phyloP scores from a whole-genome alignment of 495 filamentous ascomycete species.

The Neurospora sp. region DNA sequence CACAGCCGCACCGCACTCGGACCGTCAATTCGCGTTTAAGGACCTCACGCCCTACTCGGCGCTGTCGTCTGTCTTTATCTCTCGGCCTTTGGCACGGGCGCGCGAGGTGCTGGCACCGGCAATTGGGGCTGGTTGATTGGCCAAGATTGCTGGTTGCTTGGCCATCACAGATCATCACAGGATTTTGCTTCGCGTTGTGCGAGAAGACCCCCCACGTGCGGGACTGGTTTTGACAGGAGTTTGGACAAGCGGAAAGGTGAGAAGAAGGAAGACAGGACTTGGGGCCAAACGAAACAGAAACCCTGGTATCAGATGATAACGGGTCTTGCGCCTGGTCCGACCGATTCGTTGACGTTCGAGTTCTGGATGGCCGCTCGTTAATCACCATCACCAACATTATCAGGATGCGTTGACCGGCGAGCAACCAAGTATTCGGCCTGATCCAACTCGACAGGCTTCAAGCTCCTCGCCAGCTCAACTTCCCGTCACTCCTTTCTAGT shows the following conservation, averaged over 20 bases:
- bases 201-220: neutral
- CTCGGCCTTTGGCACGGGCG: neutral
- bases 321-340: neutral
- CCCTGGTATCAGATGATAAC: neutral
- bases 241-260: neutral
- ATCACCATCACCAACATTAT: neutral
- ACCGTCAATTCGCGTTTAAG: neutral
- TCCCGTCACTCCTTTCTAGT: neutral
- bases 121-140: neutral
- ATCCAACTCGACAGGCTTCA: neutral
- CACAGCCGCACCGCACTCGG: neutral
- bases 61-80: neutral
- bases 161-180: neutral
- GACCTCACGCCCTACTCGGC: neutral
- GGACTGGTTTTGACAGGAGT: neutral
- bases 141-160: neutral
- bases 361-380: neutral
- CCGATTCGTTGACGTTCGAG: neutral
- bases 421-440: neutral
- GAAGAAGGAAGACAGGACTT: neutral
- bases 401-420: neutral
- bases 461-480: neutral
- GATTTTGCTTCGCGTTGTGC: neutral
- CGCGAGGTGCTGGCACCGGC: neutral
- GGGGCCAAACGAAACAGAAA: neutral